Evolutionary conservation across 768 basidiomycete species (phyloP).

Genomic region (Xerocomellus intermedius): DNA sequence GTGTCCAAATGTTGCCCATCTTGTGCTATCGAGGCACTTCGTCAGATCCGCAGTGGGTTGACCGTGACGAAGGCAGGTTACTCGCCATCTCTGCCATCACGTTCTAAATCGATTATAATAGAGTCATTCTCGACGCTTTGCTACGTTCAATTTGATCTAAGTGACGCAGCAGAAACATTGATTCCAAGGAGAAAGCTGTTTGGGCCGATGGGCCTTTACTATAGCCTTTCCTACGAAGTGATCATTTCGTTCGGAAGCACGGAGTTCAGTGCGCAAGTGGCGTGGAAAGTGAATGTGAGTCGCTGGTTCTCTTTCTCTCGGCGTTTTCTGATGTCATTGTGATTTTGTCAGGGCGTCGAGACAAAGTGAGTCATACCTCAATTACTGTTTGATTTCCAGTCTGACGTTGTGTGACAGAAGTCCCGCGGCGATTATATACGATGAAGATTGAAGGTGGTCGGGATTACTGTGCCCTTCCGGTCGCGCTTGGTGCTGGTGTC

Average conservation of each 20-base stretch:
- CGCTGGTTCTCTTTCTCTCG: too few species aligned
- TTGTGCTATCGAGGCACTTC: conserved; percentile 14
- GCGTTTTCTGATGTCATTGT: not conserved
- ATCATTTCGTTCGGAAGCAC: conserved; percentile 17
- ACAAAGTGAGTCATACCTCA: not conserved
- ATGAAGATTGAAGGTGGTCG: not conserved
- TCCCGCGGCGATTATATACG: conserved; percentile 6
- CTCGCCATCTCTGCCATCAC: not conserved
- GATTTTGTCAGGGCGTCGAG: conserved; percentile 5
- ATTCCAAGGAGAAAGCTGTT: not conserved
- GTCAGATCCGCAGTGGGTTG: conserved; percentile 13
- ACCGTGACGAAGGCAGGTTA: conserved; percentile 1
- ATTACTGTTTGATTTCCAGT: too few species aligned
- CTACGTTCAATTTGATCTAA: conserved; percentile 3
- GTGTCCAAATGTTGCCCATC: not conserved
- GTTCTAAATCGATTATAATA: not conserved
- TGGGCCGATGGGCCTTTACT: conserved; percentile 1
- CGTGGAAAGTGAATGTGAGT: conserved; percentile 13
- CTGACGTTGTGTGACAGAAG: not conserved
- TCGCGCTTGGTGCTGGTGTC: not conserved
- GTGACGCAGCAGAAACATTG: conserved; percentile 1
- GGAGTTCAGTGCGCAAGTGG: conserved; percentile 26
- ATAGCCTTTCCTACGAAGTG: not conserved
- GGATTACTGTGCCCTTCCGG: not conserved
- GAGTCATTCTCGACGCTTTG: conserved; percentile 16